These are phyloP conservation scores for Dacryopinax primogenitus DNA, from an alignment of 768 basidiomycete species.

Conservation along the genomic window DNA sequence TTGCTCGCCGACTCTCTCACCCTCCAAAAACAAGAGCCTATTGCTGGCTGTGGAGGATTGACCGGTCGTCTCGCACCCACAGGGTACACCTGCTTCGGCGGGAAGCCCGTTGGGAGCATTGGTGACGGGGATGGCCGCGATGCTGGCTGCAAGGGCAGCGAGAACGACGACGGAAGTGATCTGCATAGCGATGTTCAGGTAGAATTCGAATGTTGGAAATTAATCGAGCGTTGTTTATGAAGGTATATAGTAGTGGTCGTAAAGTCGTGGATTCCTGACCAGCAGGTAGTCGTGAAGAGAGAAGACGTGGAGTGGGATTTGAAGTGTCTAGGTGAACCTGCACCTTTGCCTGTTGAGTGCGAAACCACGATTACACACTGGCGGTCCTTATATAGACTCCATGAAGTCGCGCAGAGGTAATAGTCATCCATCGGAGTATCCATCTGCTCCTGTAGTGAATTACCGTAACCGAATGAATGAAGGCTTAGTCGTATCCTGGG, in stretches of 20 bases:
- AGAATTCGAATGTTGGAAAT: background rate
- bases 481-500: too few species aligned
- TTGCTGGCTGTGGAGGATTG: too few species aligned
- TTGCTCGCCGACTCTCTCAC: background rate
- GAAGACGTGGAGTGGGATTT: background rate
- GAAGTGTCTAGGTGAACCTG: background rate
- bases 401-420: background rate
- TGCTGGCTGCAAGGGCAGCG: constrained; percentile 1
- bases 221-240: background rate
- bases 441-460: too few species aligned
- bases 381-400: background rate
- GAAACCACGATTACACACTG: background rate
- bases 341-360: constrained; percentile 1
- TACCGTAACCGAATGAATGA: too few species aligned
- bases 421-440: background rate
- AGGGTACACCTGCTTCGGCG: background rate
- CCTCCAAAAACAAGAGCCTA: background rate
- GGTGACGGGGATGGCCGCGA: background rate
- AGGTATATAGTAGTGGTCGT: background rate
- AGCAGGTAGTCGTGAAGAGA: constrained; percentile 1
- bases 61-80: too few species aligned
- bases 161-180: constrained; percentile 4
- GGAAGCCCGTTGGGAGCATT: background rate
- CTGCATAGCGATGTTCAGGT: background rate
- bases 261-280: constrained; percentile 6